Conservation (phyloP, 2,329 filamentous ascomycete species). For the Stromatinia cepivora region DNA sequence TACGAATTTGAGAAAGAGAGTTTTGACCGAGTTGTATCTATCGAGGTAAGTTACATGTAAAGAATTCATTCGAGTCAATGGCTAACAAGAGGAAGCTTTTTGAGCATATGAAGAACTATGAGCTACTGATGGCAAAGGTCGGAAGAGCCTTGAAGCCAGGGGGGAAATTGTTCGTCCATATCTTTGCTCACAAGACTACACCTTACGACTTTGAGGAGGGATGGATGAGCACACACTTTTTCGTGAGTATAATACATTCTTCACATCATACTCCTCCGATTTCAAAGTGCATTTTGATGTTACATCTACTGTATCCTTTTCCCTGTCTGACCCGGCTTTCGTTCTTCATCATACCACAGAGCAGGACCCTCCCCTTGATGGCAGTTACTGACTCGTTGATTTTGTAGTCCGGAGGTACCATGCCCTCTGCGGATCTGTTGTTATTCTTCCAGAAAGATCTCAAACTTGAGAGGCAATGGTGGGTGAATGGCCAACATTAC, state of each 20-base stretch:
- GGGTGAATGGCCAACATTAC: constrained; percentile 68
- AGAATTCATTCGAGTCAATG: background rate
- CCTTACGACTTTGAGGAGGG: constrained; percentile 71
- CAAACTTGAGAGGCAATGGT: constrained; percentile 64
- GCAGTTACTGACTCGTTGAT: background rate
- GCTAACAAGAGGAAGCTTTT: constrained; percentile 55
- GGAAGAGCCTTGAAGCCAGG: constrained; percentile 57
- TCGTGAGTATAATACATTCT: constrained; percentile 40
- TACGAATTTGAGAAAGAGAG: constrained; percentile 59
- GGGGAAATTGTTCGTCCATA: constrained; percentile 69
- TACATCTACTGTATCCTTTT: background rate
- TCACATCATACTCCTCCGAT: background rate
- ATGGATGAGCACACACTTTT: constrained; percentile 75
- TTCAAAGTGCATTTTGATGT: background rate
- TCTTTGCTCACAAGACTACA: constrained; percentile 63
- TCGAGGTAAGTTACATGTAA: constrained; percentile 49
- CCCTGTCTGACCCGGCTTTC: background rate
- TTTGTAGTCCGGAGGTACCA: constrained; percentile 61
- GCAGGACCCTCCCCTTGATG: background rate
- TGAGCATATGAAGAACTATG: constrained; percentile 77
- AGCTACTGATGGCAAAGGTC: constrained; percentile 64
- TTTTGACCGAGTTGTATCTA: constrained; percentile 67
- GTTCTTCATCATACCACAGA: background rate
- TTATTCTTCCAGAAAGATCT: constrained; percentile 66
- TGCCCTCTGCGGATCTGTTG: constrained; percentile 66